phyloP scores from a whole-genome alignment of 345 rosid genomes.

The Litchi chinensis region DNA sequence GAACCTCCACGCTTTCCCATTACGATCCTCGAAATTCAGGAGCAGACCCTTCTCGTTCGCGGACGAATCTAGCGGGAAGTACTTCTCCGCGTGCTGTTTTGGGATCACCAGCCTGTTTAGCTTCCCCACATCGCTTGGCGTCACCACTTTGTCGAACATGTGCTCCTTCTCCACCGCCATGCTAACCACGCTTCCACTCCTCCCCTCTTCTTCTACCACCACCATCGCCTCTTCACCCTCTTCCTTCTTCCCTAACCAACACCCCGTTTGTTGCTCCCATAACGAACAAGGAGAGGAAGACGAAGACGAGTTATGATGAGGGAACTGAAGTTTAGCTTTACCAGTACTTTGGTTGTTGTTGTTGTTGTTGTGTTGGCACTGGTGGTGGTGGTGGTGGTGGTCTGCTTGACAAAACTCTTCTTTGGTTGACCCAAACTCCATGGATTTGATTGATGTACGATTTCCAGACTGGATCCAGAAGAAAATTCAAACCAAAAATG shows the following conservation, averaged over 20 bases:
- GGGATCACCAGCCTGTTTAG: constrained; percentile 65
- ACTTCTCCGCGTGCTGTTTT: constrained; percentile 76
- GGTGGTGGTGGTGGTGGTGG: not conserved
- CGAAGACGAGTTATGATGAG: constrained; percentile 27
- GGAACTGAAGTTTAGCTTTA: constrained; percentile 31
- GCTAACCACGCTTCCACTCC: no score
- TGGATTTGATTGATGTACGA: not conserved
- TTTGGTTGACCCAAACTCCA: constrained; percentile 34
- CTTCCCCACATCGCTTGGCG: constrained; percentile 74
- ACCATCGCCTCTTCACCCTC: not conserved
- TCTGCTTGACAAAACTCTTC: constrained; percentile 34
- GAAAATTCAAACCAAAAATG: constrained; percentile 4
- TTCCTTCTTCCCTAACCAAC: constrained; percentile 40
- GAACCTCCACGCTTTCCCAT: constrained; percentile 68
- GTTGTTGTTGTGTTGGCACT: no score
- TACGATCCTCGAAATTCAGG: constrained; percentile 68
- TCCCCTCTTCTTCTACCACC: no score
- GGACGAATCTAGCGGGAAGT: constrained; percentile 78
- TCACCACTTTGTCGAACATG: constrained; percentile 63
- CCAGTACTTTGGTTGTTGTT: not conserved
- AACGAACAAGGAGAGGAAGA: constrained; percentile 39
- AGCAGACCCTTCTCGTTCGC: constrained; percentile 70
- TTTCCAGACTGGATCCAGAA: constrained; percentile 5
- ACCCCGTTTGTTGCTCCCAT: constrained; percentile 27
- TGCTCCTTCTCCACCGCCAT: constrained; percentile 41